Conservation (phyloP, 73 alveolate species). For the Blepharisma stoltei region DNA sequence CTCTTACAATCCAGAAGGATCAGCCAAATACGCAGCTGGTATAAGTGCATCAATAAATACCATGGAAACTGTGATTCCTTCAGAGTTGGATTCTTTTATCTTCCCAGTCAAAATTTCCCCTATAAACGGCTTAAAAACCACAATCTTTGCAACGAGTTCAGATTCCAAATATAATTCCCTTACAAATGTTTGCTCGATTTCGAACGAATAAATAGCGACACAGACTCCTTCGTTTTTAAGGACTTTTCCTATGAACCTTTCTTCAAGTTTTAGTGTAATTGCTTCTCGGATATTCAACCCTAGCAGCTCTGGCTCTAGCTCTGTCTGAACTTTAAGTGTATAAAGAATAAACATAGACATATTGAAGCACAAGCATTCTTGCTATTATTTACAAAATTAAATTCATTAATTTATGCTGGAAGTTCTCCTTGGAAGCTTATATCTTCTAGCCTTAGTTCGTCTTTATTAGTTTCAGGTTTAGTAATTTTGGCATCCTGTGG, state of each 20-base stretch:
- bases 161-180: conserved; percentile 10
- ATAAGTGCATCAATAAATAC: neutral
- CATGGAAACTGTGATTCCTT: conserved; percentile 7
- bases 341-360: neutral
- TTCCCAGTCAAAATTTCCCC: conserved; percentile 11
- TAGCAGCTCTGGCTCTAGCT: neutral
- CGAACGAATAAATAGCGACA: neutral
- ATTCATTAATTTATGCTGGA: no score
- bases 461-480: no score
- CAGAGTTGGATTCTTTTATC: neutral
- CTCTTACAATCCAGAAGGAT: neutral
- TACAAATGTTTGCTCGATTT: neutral
- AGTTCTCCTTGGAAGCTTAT: no score
- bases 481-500: no score
- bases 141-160: neutral
- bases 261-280: neutral
- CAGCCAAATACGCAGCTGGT: conserved; percentile 12
- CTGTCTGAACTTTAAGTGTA: neutral
- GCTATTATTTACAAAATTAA: no score
- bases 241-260: conserved; percentile 8
- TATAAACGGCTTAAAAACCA: conserved; percentile 13
- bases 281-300: neutral
- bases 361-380: no score
- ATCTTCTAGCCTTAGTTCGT: no score
- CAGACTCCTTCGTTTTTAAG: conserved; percentile 10